Base-by-base conservation (phyloP, 2,329 filamentous ascomycete genomes). In the Metarhizium rileyi region DNA sequence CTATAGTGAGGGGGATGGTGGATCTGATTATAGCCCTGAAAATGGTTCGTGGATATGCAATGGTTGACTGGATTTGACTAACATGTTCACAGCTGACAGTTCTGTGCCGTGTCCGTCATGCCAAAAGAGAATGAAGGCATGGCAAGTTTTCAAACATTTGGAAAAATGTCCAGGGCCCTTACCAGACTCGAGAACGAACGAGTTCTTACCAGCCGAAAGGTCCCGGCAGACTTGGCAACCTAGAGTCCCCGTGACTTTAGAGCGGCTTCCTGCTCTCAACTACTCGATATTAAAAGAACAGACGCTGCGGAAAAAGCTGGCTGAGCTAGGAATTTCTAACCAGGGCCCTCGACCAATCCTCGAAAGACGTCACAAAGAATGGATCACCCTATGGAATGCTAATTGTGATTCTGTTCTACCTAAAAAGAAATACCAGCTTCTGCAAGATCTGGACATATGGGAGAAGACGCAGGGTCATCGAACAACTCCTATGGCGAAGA, bases 381-480 rank as follows among this genome's bases (percentile, higher is more conserved):
- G 90, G 90, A 77, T 93, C 47, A 96, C 93, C 35, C 70, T 98
- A 18, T 96, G 89, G 86, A 98, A 98, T 65, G 87, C 94, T 10
- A 98, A 98, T 63, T 95, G 90, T 67, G 93, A 98, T 66, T 86
- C 90, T 2, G 78, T 78, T 33, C 72, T 73, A 2, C 89, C 89
- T 0, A 86, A 85, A 62, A 73, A 74, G 10, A 88, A 87, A 55
- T 61, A 69, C 6, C 84, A 93, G 50, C 66, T 98, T 4, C 67
- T 95, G 16, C 80, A 78, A 14, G 91, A 97, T 52, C 66, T 98
- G 12, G 86, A 91, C 22, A 68, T 79, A 1, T 97, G 93, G 91
- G 93, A 98, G 66, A 77, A 82, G 42, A 91, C 86, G 0, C 82
- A 94, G 55, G 87, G 88, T 8, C 78, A 80, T 2, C 72, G 72